Evolutionary conservation across 257 asterid species (phyloP).

Genomic region (Solanum neorickii): DNA sequence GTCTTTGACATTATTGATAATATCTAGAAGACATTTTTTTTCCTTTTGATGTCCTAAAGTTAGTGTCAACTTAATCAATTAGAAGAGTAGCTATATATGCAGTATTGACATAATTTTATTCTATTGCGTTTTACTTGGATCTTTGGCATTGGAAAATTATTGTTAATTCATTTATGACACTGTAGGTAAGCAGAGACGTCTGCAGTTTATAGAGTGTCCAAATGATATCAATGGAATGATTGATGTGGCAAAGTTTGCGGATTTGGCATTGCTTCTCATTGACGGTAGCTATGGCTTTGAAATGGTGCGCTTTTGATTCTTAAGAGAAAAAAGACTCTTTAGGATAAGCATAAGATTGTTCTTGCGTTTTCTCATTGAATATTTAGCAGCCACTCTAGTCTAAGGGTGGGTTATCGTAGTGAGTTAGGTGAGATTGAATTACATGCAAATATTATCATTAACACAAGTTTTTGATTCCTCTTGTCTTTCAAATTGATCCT

Average conservation of each 20-base stretch:
- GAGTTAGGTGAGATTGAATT: background rate
- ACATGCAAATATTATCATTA: background rate
- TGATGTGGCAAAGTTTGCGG: constrained; percentile 93
- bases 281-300: constrained; percentile 99
- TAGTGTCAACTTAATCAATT: background rate
- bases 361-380: background rate
- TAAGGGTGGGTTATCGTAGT: background rate
- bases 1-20: background rate
- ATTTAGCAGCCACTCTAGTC: background rate
- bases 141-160: background rate
- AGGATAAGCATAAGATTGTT: background rate
- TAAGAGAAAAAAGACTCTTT: background rate
- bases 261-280: constrained; percentile 85
- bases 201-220: constrained; percentile 97
- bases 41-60: background rate
- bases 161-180: constrained; percentile 2
- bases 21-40: background rate
- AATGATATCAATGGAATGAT: constrained; percentile 99
- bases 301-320: constrained; percentile 48
- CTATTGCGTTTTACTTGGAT: background rate
- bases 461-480: background rate
- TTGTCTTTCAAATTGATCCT: background rate
- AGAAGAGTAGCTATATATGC: background rate
- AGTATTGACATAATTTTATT: background rate
- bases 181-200: constrained; percentile 77